Base-by-base conservation (phyloP, 192 early-diverging fungal species). In the Coemansia sp. region DNA sequence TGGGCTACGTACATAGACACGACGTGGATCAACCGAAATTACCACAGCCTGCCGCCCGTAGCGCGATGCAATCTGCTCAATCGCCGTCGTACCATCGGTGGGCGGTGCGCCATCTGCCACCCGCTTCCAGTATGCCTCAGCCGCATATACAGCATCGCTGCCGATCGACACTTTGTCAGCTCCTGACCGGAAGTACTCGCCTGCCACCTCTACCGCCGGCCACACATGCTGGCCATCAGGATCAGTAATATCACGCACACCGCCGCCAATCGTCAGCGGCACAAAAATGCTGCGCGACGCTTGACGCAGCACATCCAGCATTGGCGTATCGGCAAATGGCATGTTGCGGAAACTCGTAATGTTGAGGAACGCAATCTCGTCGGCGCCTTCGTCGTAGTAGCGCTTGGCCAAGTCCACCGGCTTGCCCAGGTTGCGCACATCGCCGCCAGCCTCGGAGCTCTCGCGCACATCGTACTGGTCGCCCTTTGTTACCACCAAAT, bases 161-260 rank as follows among this genome's bases (percentile, higher is more conserved):
- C 98, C 98, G 70, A 99, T 99, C 15, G 94, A 97, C 6, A 99
- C 94, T 78, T 99, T 99, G 80, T 99, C 98, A 2, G 98, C 98
- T 5, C 98, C 98, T 14, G 93, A 96, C 15, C 98, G 85, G 84
- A 99, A 99, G 73, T 99, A 99, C 76, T 93, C 94, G 37, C 94
- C 94, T 4, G 95, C 98, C n/a, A 99, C 98, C n/a, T 97, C 87
- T 10, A 98, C 83, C 0, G 98, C 98, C 0, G 95, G 82, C 74
- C 89, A 88, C 25, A 86, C 52, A 22, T 59, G 70, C 19, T 83
- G 72, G 12, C 92, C 94, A 65, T 91, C 90, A 27, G 94, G 93
- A 52, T 99, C 92, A 10, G 72, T 84, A 8, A 97, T 81, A 67
- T 98, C 93, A 53, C 96, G 88, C 73, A 99, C 97, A 17, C 98